Evolutionary conservation across 305 asterid species (phyloP), one percentile per base, ranked within the genome.

Genomic region (Fraxinus paxiana): DNA sequence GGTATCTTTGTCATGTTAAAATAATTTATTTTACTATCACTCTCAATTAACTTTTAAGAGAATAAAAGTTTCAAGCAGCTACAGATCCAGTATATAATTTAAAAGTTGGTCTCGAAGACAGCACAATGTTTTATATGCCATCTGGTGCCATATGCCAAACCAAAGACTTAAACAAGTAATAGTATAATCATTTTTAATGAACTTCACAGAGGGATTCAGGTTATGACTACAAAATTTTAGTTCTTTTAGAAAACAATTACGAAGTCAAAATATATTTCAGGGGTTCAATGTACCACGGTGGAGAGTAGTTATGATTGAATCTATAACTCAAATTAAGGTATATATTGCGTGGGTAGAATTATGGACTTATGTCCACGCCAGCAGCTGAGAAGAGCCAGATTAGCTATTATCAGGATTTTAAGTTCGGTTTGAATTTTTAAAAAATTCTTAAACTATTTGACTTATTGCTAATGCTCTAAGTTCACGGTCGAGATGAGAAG

Each of bases 61-160:
- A 54, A 1, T 54, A 70, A 70, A 17, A 77, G 43, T 24, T 79
- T 75, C 73, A 79, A 71, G 43, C 65, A 71, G 77, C 31, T 30
- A 43, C 10, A 17, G 54, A 46, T 73, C 75, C 65, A 63, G 63
- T 54, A 12, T 24, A 12, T 31, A 9, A 43, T 18, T 15, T 30
- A 30, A 41, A 9, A 26, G 72, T 22, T 48, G 46, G 59, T 3
- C 70, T 35, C 26, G 38, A 13, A 72, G 65, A 13, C 34, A 73
- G 17, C 34, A 41, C 13, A 24, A 5, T 54, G 24, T 13, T 12
- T 70, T 24, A 4, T 24, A 35, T 8, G 41, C 30, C 43, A 61
- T 63, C n/a, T 63, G 71, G 71, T 10, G 71, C 71, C 18, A 24
- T 63, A 26, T 63, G 72, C 72, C 34, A 63, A 63, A 63, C 72